phyloP scores from a whole-genome alignment of 176 grass and related monocot genomes.

The Triticum dicoccoides region DNA sequence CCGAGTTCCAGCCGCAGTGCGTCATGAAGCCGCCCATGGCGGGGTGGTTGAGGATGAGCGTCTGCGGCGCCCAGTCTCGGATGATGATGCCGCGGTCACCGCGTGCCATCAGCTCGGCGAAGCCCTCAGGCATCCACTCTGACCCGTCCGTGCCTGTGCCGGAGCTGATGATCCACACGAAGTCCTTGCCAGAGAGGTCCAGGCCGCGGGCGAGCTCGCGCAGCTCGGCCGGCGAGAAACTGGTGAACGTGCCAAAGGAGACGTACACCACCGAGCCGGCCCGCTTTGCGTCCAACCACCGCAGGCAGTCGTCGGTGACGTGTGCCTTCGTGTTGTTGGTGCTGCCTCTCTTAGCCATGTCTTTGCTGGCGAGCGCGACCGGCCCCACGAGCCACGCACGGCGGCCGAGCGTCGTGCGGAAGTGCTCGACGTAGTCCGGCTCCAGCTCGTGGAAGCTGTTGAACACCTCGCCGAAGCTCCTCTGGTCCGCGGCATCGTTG shows the following conservation, averaged over 20 bases:
- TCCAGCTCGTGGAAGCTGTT: neutral
- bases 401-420: neutral
- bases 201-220: neutral
- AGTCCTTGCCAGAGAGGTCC: neutral
- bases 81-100: neutral
- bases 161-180: neutral
- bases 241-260: neutral
- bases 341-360: no score
- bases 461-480: neutral
- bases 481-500: neutral
- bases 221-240: neutral
- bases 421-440: neutral
- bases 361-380: neutral
- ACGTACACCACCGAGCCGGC: neutral
- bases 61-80: neutral
- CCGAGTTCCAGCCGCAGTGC: slow-evolving; percentile 62
- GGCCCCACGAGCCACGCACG: neutral
- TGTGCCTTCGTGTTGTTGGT: no score
- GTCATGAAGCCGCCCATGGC: slow-evolving; percentile 11
- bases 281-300: neutral
- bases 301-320: neutral
- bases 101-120: neutral
- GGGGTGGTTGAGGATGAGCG: neutral
- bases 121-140: neutral
- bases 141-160: neutral